These are phyloP conservation scores for Xylaria sp. DNA, from an alignment of 2,329 filamentous ascomycete species.

Conservation along the genomic window DNA sequence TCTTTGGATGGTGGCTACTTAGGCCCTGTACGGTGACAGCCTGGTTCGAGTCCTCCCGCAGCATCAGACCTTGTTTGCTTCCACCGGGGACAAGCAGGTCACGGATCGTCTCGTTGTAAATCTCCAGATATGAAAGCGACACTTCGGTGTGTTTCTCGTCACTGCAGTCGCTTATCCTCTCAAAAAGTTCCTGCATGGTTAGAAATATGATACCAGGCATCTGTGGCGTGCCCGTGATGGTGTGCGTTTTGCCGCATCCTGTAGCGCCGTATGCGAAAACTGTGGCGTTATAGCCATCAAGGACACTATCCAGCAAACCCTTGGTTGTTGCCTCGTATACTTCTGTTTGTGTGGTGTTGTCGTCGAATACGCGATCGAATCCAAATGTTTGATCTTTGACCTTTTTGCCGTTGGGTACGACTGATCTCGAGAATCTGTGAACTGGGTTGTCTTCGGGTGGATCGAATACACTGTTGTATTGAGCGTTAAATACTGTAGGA, in stretches of 20 bases:
- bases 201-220: slow-evolving; percentile 98
- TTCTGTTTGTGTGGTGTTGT: slow-evolving; percentile 89
- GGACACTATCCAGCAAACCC: slow-evolving; percentile 88
- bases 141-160: slow-evolving; percentile 91
- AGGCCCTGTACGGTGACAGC: slow-evolving; percentile 90
- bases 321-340: slow-evolving; percentile 95
- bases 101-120: slow-evolving; percentile 98
- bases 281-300: slow-evolving; percentile 98
- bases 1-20: slow-evolving; percentile 88
- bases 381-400: slow-evolving; percentile 98
- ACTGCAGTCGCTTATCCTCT: slow-evolving; percentile 88
- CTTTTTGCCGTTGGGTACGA: slow-evolving; percentile 85
- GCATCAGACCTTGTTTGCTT: slow-evolving; percentile 85
- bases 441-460: slow-evolving; percentile 95
- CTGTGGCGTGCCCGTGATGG: slow-evolving; percentile 90
- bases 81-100: slow-evolving; percentile 89
- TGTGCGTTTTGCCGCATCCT: slow-evolving; percentile 98
- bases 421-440: slow-evolving; percentile 84
- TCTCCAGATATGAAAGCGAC: slow-evolving; percentile 94
- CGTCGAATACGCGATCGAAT: slow-evolving; percentile 97
- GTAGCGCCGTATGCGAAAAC: slow-evolving; percentile 99
- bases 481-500: not conserved
- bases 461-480: slow-evolving; percentile 81
- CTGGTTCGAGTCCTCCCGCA: slow-evolving; percentile 94
- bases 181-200: slow-evolving; percentile 98